Percentiles rank a stretch among this genome's conserved stretches.
Conservation (phyloP, 768 basidiomycete species). For the Vararia minispora region DNA sequence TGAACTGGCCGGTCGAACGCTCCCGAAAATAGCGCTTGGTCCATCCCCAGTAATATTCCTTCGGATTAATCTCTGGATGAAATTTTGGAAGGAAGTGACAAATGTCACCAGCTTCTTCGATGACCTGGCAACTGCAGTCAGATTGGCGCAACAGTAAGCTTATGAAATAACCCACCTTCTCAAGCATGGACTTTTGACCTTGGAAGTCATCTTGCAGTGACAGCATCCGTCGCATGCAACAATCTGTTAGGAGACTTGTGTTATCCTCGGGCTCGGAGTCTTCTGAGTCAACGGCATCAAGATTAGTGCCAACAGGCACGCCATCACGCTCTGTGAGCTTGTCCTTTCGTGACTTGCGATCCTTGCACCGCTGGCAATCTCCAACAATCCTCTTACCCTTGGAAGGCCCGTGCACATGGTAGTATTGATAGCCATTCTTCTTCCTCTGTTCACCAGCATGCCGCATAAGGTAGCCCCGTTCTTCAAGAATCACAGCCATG, state of each 20-base stretch:
- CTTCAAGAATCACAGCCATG: too few species aligned
- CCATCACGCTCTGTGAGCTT: too few species aligned
- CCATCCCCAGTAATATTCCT: slow-evolving; percentile 7
- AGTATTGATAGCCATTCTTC: too few species aligned
- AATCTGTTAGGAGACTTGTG: slow-evolving; percentile 8
- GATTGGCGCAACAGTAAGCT: neutral
- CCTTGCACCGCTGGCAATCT: too few species aligned
- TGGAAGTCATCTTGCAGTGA: slow-evolving; percentile 11
- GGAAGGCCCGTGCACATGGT: too few species aligned
- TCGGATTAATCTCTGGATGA: slow-evolving; percentile 10
- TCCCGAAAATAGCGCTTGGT: slow-evolving; percentile 1
- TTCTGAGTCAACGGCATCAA: too few species aligned
- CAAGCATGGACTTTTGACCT: slow-evolving; percentile 10
- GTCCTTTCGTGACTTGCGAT: too few species aligned
- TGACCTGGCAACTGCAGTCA: slow-evolving; percentile 1
- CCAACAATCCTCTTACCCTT: too few species aligned
- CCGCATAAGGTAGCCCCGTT: too few species aligned
- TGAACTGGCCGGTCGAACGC: slow-evolving; percentile 6
- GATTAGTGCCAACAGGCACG: too few species aligned
- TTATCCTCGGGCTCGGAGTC: too few species aligned
- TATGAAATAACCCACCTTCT: slow-evolving; percentile 6
- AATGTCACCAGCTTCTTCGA: slow-evolving; percentile 5
- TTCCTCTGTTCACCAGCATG: too few species aligned
- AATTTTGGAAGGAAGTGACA: slow-evolving; percentile 12
- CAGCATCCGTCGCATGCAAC: slow-evolving; percentile 13